Conservation (phyloP, 2,329 filamentous ascomycete species). For the Rasamsonia emersonii region DNA sequence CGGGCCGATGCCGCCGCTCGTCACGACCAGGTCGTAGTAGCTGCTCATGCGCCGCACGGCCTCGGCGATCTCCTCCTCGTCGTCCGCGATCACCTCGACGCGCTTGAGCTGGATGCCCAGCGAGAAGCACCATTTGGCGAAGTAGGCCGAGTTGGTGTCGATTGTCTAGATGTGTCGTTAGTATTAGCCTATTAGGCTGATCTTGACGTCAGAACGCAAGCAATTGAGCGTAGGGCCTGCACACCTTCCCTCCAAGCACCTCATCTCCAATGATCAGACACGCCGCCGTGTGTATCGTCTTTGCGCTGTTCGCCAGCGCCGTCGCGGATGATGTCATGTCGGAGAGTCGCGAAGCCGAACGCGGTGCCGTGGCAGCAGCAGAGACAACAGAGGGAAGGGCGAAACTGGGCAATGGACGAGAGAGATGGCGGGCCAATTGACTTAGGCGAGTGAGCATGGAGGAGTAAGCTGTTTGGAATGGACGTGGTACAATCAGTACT, state of each 20-base stretch:
- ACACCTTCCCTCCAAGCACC: constrained; percentile 86
- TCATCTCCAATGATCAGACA: constrained; percentile 97
- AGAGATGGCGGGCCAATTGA: constrained; percentile 65
- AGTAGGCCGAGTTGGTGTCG: constrained; percentile 58
- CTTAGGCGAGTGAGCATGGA: constrained; percentile 69
- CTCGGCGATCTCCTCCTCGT: constrained; percentile 83
- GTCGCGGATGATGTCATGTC: constrained; percentile 38
- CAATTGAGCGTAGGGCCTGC: background rate
- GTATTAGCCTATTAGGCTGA: constrained; percentile 1
- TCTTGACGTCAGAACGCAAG: constrained; percentile 1
- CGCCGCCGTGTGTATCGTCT: constrained; percentile 77
- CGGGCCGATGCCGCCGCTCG: constrained; percentile 89
- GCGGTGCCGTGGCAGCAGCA: constrained; percentile 13
- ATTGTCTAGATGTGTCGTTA: constrained; percentile 42
- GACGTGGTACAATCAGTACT: background rate
- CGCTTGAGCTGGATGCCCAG: constrained; percentile 65
- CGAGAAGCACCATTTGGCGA: constrained; percentile 58
- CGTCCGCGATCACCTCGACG: constrained; percentile 88
- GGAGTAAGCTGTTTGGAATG: background rate
- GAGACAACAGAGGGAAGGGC: constrained; percentile 36
- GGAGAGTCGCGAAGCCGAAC: constrained; percentile 12
- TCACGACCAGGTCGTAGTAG: constrained; percentile 90
- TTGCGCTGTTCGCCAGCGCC: constrained; percentile 24
- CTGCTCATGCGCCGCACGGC: constrained; percentile 78
- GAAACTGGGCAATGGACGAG: constrained; percentile 52